Conservation (phyloP, 306 rosid genomes). For the Clitoria ternatea region DNA sequence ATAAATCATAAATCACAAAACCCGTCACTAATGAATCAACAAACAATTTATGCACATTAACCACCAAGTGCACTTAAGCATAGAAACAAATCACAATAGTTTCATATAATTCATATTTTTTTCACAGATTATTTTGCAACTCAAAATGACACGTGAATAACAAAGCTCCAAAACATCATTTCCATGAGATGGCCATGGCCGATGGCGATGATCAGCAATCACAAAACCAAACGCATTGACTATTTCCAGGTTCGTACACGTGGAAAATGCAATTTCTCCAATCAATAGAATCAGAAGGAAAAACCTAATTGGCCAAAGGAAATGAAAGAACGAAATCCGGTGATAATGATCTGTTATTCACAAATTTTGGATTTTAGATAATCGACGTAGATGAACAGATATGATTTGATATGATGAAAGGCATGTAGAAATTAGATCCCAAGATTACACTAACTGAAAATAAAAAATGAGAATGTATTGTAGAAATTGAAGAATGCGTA, state of each 20-base stretch:
- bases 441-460: not conserved
- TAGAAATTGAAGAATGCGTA: not conserved
- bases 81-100: not conserved
- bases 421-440: slow-evolving; percentile 17
- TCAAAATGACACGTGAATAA: not conserved
- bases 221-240: not conserved
- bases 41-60: not conserved
- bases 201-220: not conserved
- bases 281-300: not conserved
- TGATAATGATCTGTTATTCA: not conserved
- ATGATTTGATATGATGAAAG: not conserved
- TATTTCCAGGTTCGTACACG: not conserved
- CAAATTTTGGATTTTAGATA: not conserved
- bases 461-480: not conserved
- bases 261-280: not conserved
- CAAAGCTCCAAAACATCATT: not conserved
- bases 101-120: not conserved
- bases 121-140: not conserved
- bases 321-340: not conserved
- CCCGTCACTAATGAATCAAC: not conserved
- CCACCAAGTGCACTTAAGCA: not conserved
- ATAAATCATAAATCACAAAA: not conserved
- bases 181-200: not conserved
- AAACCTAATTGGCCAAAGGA: slow-evolving; percentile 14
- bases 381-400: not conserved